Evolutionary conservation across 2,329 filamentous ascomycete species (phyloP).

Genomic region (Polychaeton citri): DNA sequence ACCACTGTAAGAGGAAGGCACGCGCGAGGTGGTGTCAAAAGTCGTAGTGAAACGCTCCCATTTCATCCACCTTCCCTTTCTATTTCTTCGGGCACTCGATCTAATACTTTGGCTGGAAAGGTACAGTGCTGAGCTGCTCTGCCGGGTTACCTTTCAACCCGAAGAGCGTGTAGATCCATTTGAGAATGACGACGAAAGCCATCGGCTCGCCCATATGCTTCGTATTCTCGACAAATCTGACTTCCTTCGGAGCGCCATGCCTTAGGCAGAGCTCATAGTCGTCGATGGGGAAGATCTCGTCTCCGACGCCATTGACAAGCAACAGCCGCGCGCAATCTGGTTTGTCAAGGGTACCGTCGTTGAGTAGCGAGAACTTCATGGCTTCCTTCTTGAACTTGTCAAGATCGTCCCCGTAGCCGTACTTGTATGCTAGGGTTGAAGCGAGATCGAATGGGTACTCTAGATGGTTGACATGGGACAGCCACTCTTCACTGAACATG

Average conservation of each 20-base stretch:
- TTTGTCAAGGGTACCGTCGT: constrained; percentile 41
- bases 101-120: constrained; percentile 32
- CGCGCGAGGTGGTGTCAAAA: too few relatives aligned
- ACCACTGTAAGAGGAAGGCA: too few relatives aligned
- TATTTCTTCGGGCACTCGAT: too few relatives aligned
- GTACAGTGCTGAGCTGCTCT: constrained; percentile 33
- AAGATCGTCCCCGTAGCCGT: constrained; percentile 27
- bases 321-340: constrained; percentile 36
- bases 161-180: constrained; percentile 37
- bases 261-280: constrained; percentile 43
- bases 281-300: constrained; percentile 51
- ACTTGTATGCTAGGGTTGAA: constrained; percentile 38
- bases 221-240: constrained; percentile 27
- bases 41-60: too few relatives aligned
- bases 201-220: constrained; percentile 42
- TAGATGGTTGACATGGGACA: constrained; percentile 40
- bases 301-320: constrained; percentile 44
- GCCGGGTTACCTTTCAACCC: constrained; percentile 28
- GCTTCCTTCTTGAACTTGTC: constrained; percentile 36
- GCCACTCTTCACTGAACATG: constrained; percentile 44
- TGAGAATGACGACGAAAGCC: constrained; percentile 34
- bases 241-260: constrained; percentile 41
- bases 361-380: constrained; percentile 40
- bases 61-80: too few relatives aligned
- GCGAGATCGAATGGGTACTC: constrained; percentile 49